Evolutionary conservation across 176 grass and related monocot genomes (phyloP).

Genomic region (Aechmea fasciata): DNA sequence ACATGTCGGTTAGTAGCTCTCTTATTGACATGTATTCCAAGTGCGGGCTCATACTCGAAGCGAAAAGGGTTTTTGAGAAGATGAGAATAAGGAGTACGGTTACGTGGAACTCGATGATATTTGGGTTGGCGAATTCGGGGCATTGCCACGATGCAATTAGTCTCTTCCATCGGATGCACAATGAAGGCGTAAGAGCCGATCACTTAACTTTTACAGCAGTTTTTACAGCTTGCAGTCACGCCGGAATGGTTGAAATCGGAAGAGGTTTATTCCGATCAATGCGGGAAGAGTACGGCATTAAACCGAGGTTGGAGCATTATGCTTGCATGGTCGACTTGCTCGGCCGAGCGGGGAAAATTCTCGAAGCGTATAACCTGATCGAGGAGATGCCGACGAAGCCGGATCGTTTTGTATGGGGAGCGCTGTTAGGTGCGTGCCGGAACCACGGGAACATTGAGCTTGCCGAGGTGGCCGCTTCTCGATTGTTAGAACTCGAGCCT

Average conservation of each 20-base stretch:
- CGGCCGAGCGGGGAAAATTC: slow-evolving; percentile 39
- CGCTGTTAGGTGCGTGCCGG: slow-evolving; percentile 44
- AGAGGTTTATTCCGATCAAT: slow-evolving; percentile 34
- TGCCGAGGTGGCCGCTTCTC: slow-evolving; percentile 24
- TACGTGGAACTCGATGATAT: slow-evolving; percentile 73
- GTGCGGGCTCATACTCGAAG: slow-evolving; percentile 36
- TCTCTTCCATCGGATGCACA: slow-evolving; percentile 36
- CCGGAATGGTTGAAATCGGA: slow-evolving; percentile 42
- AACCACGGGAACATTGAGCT: slow-evolving; percentile 56
- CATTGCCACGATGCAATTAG: slow-evolving; percentile 37
- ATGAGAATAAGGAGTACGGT: slow-evolving; percentile 41
- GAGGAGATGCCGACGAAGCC: slow-evolving; percentile 46
- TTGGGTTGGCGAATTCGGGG: slow-evolving; percentile 49
- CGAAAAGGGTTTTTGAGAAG: slow-evolving; percentile 28
- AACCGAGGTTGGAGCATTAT: slow-evolving; percentile 55
- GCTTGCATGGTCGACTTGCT: slow-evolving; percentile 63
- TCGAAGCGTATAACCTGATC: slow-evolving; percentile 40
- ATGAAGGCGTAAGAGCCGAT: slow-evolving; percentile 14
- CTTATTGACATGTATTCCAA: slow-evolving; percentile 64
- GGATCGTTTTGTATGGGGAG: slow-evolving; percentile 59
- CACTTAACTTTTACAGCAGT: slow-evolving; percentile 56
- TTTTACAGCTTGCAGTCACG: slow-evolving; percentile 49
- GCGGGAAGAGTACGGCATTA: slow-evolving; percentile 27
- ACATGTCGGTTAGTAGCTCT: slow-evolving; percentile 38
- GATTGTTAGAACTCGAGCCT: slow-evolving; percentile 34